Evolutionary conservation across 371 early-diverging fungal species (phyloP).

Genomic region (Actinomucor elegans): DNA sequence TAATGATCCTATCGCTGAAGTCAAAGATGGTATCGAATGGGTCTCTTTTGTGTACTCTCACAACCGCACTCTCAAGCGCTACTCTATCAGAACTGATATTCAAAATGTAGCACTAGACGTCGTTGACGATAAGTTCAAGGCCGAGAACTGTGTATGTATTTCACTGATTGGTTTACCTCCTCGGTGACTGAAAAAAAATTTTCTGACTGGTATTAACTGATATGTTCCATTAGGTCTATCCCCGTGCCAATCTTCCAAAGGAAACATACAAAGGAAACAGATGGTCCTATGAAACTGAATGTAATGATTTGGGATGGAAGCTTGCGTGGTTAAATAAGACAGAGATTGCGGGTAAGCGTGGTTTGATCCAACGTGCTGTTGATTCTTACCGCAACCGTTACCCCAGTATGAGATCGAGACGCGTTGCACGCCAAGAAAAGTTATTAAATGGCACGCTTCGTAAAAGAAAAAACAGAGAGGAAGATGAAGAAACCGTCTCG

Average conservation of each 20-base stretch:
- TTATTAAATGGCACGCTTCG: conserved; percentile 50
- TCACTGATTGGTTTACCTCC: too few relatives aligned
- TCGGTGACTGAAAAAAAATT: conserved; percentile 12
- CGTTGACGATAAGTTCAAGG: conserved; percentile 76
- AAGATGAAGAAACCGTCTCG: conserved; percentile 28
- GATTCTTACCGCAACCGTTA: conserved; percentile 91
- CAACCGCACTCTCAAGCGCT: conserved; percentile 64
- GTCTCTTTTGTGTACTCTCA: conserved; percentile 71
- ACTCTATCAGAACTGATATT: conserved; percentile 82
- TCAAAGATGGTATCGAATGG: conserved; percentile 69
- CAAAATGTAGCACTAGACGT: conserved; percentile 65
- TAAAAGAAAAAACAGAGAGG: conserved; percentile 39
- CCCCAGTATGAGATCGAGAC: conserved; percentile 77
- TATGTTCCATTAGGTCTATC: conserved; percentile 51
- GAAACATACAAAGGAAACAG: conserved; percentile 86
- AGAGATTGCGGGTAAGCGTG: conserved; percentile 84
- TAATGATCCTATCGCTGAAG: conserved; percentile 47
- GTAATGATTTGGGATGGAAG: conserved; percentile 91
- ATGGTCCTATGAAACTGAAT: conserved; percentile 93
- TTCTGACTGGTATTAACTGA: too few relatives aligned
- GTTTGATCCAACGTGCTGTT: conserved; percentile 93
- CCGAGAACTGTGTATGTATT: conserved; percentile 74
- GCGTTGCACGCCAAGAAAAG: conserved; percentile 86
- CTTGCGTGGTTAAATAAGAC: conserved; percentile 88
- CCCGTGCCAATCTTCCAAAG: conserved; percentile 72